Evolutionary conservation across 495 filamentous ascomycete species (phyloP).

Genomic region (Durotheca rogersii): DNA sequence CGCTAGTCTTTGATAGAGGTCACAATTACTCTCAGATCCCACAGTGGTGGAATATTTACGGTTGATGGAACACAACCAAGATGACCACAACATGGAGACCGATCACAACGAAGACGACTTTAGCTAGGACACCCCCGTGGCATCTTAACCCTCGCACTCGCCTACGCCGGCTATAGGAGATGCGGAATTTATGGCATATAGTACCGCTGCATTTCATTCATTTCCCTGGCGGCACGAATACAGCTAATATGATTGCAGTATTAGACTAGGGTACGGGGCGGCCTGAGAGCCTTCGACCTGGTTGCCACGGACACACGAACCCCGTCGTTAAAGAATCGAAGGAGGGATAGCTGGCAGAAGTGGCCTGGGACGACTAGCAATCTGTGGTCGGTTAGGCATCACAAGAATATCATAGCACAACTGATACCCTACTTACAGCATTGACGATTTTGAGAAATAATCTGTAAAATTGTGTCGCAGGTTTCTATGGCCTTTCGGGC

Average conservation of each 20-base stretch:
- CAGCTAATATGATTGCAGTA: constrained; percentile 8
- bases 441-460: constrained; percentile 12
- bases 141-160: too few relatives aligned
- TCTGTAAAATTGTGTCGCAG: constrained; percentile 16
- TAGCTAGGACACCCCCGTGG: constrained; percentile 39
- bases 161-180: too few relatives aligned
- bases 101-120: constrained; percentile 50
- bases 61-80: constrained; percentile 42
- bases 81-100: constrained; percentile 38
- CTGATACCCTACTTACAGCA: constrained; percentile 8
- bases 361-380: too few relatives aligned
- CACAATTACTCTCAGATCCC: constrained; percentile 37
- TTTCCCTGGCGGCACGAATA: neutral
- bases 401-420: constrained; percentile 2
- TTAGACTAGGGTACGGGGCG: constrained; percentile 7
- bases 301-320: constrained; percentile 6
- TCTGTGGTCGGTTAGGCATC: constrained; percentile 7
- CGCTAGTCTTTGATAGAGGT: constrained; percentile 35
- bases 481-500: constrained; percentile 12
- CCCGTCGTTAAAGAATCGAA: constrained; percentile 3
- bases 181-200: constrained; percentile 5
- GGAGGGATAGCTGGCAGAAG: too few relatives aligned
- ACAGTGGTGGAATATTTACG: constrained; percentile 48
- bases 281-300: neutral
- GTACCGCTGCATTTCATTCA: neutral